Conservation (phyloP, 495 filamentous ascomycete genomes). For the Xylaria scruposa region DNA sequence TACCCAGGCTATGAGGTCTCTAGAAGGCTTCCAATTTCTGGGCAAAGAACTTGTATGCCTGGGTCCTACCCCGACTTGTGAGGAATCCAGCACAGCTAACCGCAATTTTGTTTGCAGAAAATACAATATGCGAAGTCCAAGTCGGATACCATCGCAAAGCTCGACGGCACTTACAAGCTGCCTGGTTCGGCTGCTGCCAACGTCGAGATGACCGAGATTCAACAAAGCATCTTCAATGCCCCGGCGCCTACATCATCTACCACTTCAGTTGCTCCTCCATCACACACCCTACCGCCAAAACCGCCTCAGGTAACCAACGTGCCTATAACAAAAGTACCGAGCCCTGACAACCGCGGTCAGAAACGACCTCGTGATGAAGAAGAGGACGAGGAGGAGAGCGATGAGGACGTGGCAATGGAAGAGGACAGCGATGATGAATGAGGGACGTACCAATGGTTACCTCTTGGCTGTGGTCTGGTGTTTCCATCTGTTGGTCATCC, state of each 20-base stretch:
- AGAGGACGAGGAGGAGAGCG: constrained; percentile 59
- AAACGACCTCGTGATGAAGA: constrained; percentile 80
- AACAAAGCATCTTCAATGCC: constrained; percentile 81
- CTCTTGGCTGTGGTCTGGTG: neutral
- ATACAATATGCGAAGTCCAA: constrained; percentile 85
- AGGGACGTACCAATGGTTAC: constrained; percentile 29
- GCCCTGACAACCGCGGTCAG: constrained; percentile 53
- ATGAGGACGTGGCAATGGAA: constrained; percentile 76
- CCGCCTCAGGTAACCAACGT: constrained; percentile 47
- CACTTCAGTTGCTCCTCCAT: constrained; percentile 49
- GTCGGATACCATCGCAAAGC: constrained; percentile 82
- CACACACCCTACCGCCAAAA: constrained; percentile 49
- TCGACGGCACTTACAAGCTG: constrained; percentile 85
- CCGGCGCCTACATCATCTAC: constrained; percentile 60
- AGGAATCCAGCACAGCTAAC: constrained; percentile 33
- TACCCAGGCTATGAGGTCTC: constrained; percentile 85
- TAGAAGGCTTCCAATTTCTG: constrained; percentile 87
- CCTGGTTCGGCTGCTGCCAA: constrained; percentile 60
- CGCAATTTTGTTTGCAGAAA: constrained; percentile 63
- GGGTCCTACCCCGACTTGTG: neutral
- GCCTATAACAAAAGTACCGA: constrained; percentile 51
- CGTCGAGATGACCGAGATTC: constrained; percentile 73
- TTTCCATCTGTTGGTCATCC: constrained; percentile 8
- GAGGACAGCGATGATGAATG: constrained; percentile 68
- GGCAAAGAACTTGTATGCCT: constrained; percentile 82